Evolutionary conservation across 1,284 basidiomycete genomes (phyloP).

Genomic region (Cryptococcus sp.): DNA sequence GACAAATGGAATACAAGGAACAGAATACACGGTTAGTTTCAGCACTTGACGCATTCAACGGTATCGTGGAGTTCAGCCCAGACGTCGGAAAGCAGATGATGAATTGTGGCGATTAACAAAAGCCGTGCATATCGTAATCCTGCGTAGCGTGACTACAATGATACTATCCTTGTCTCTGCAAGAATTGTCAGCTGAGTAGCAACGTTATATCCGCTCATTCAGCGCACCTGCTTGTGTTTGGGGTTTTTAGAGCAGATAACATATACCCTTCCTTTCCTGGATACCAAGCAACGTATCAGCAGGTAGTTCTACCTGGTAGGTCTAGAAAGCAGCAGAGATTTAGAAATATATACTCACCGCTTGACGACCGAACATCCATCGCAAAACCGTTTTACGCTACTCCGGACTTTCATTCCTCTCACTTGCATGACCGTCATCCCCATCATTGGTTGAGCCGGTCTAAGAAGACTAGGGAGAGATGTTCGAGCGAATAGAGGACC

Average conservation of each 20-base stretch:
- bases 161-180: too few relatives aligned
- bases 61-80: too few relatives aligned
- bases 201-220: too few relatives aligned
- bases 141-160: too few relatives aligned
- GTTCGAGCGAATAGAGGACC: conserved; percentile 4
- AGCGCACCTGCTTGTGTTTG: conserved; percentile 92
- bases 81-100: too few relatives aligned
- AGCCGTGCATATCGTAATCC: too few relatives aligned
- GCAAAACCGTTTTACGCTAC: conserved; percentile 89
- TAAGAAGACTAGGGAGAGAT: conserved; percentile 2
- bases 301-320: not conserved
- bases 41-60: too few relatives aligned
- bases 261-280: conserved; percentile 85
- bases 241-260: conserved; percentile 92
- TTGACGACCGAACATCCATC: conserved; percentile 83
- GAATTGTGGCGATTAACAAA: too few relatives aligned
- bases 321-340: too few relatives aligned
- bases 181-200: too few relatives aligned
- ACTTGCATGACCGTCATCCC: conserved; percentile 26
- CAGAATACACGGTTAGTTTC: too few relatives aligned
- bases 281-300: conserved; percentile 5
- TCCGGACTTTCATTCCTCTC: conserved; percentile 93
- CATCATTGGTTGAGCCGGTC: conserved; percentile 1
- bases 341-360: conserved; percentile 41
- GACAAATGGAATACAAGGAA: too few relatives aligned